Percentiles rank a stretch among this genome's conserved stretches.
Evolutionary conservation across 176 grass and related monocot species (phyloP).

Genomic region (Oryza officinalis): DNA sequence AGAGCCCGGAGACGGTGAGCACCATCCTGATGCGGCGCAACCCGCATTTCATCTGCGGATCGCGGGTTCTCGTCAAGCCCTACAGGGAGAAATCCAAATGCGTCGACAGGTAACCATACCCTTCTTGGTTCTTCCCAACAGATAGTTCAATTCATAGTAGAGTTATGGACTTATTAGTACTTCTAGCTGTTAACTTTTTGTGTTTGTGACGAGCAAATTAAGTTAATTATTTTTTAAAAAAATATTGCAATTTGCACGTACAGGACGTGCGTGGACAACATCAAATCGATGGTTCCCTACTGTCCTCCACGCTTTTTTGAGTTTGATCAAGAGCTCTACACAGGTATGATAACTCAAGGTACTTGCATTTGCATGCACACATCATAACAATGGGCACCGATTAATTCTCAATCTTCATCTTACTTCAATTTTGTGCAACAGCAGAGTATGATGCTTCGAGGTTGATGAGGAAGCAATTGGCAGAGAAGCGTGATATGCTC

Average conservation of each 20-base stretch:
- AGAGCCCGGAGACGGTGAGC: constrained; percentile 63
- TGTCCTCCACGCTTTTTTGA: constrained; percentile 38
- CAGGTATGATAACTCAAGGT: neutral
- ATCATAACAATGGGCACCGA: neutral
- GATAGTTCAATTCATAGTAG: too few relatives aligned
- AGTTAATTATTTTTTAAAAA: neutral
- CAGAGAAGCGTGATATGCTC: constrained; percentile 40
- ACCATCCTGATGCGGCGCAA: constrained; percentile 60
- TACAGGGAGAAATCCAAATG: constrained; percentile 80
- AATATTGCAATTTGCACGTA: neutral
- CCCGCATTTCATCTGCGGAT: constrained; percentile 81
- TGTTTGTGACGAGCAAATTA: too few relatives aligned
- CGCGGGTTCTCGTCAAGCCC: constrained; percentile 73
- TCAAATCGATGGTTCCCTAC: constrained; percentile 30
- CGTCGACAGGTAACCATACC: constrained; percentile 48
- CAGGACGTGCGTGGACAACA: constrained; percentile 43
- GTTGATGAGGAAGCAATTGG: constrained; percentile 38
- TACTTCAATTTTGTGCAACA: neutral
- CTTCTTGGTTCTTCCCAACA: neutral
- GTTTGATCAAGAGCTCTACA: constrained; percentile 36
- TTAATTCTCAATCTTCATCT: neutral
- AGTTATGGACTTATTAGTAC: too few relatives aligned
- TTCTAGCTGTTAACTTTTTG: too few relatives aligned
- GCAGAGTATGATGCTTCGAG: constrained; percentile 43
- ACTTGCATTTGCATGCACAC: neutral